Conservation (phyloP, 371 early-diverging fungal genomes). For the Mucor saturninus region DNA sequence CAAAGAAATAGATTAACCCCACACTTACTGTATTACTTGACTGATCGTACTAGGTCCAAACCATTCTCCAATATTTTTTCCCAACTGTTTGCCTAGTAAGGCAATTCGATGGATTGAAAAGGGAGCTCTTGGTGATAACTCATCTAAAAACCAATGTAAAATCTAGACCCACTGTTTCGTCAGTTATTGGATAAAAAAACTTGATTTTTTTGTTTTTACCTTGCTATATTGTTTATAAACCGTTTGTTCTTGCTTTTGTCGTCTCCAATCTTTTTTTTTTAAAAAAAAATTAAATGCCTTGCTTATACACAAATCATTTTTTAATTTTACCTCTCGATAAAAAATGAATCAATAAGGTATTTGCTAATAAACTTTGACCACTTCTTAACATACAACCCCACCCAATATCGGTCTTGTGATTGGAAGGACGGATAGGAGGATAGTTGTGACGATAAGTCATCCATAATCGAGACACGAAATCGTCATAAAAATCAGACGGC, state of each 20-base stretch:
- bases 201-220: conserved; percentile 29
- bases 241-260: conserved; percentile 38
- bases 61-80: conserved; percentile 95
- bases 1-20: neutral
- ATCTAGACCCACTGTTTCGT: conserved; percentile 48
- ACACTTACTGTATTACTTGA: conserved; percentile 80
- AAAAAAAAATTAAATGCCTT: neutral
- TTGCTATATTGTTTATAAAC: conserved; percentile 49
- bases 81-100: conserved; percentile 80
- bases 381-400: conserved; percentile 98
- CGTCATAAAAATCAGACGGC: conserved; percentile 66
- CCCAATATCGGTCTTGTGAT: conserved; percentile 85
- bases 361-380: conserved; percentile 92
- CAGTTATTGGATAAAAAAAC: neutral
- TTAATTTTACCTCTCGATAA: conserved; percentile 65
- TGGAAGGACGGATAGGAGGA: conserved; percentile 80
- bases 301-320: too few species aligned
- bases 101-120: conserved; percentile 95
- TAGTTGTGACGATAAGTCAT: conserved; percentile 92
- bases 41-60: conserved; percentile 94
- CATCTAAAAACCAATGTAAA: conserved; percentile 85
- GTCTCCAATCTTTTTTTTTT: conserved; percentile 50
- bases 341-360: conserved; percentile 75
- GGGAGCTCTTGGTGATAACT: conserved; percentile 70
- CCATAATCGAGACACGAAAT: conserved; percentile 85